Evolutionary conservation across 2,329 filamentous ascomycete species (phyloP), one percentile per base, ranked within the genome.

Genomic region (Stachybotrys elegans): DNA sequence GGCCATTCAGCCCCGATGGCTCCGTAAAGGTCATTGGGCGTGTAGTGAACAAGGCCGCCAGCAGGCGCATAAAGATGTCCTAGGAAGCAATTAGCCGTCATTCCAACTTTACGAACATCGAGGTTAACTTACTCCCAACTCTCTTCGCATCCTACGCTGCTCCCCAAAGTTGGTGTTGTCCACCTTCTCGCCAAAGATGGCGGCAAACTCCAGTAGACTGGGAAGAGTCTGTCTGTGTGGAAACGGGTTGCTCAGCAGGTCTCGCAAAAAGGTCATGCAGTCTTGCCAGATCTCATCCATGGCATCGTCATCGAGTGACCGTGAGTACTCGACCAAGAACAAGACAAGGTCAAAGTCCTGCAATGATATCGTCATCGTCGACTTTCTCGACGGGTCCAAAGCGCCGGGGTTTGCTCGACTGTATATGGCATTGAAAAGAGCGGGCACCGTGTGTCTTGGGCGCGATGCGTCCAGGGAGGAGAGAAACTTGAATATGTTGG

Each of bases 231-330:
- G 91, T 44, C 93, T 78, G 67, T 98, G 92, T 3, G 93, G 93
- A 57, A 98, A 89, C 1, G 93, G 94, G 58, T 98, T 98, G 20
- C 85, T 83, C 22, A 98, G 74, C 22, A 98, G 78, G 60, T 98
- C 94, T 50, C 83, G 86, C 48, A 97, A 66, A 63, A 98, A 98
- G 0, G 85, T 80, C 57, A 91, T 89, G 62, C 92, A 98, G 60
- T 98, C 92, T 32, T 83, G 77, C 93, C 93, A 98, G 40, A 98
- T 95, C 65, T 98, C 93, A 57, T 98, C 93, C 78, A 96, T 92
- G 14, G 93, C 87, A 69, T 98, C 93, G 57, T 98, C 93, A 58
- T 98, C 93, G 12, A 97, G 73, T 1, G 91, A 93, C 22, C 80
- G 80, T 1, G 90, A 85, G 63, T 98, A 98, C 49, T 93, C 87